Evolutionary conservation across 805 yeast species (phyloP), one percentile per base, ranked within the genome.

Genomic region (Saccharomycopsis sp.): DNA sequence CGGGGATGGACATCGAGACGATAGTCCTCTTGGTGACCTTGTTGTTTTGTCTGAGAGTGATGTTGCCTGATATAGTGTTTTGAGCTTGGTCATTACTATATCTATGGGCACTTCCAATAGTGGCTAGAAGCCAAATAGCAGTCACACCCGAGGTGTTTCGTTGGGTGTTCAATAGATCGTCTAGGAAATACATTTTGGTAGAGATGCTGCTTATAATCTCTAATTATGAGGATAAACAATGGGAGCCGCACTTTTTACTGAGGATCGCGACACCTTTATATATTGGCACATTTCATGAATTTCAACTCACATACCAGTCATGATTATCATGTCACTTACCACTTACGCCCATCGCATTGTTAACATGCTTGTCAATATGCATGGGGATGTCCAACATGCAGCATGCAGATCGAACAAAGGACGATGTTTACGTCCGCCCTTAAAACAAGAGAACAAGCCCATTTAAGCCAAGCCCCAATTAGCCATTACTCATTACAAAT

Each of bases 1-100:
- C 63, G 1, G 83, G 81, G 29, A 80, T 78, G 0, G 78, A 75
- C 0, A 74, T 66, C 0, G 68, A 63, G 17, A 69, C 65, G 19
- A 78, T 70, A 7, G 73, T 74, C 49, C 62, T 68, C 53, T 72
- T 73, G 3, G 71, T 59, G 5, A 69, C 64, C 47, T 67, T 71
- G 24, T 66, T 70, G 17, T 68, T 56, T 17, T 65, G 53, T 68
- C 70, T n/a, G 70, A 61, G 0, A 12, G 12, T 14, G 5, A 14
- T 49, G n/a, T 20, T 49, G 23, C n/a, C 5, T 15, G 14, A 8
- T 81, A 81, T 42, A 77, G 61, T 1, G 79, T 78, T 9, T 79
- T 75, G 51, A 78, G 64, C 41, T 9, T 75, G 66, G 70, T 67
- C 62, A 41, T 53, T 50, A 58, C 60, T 55, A 52, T 54, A n/a